phyloP scores from a whole-genome alignment of 441 rosid species.

The Gossypium laxum region DNA sequence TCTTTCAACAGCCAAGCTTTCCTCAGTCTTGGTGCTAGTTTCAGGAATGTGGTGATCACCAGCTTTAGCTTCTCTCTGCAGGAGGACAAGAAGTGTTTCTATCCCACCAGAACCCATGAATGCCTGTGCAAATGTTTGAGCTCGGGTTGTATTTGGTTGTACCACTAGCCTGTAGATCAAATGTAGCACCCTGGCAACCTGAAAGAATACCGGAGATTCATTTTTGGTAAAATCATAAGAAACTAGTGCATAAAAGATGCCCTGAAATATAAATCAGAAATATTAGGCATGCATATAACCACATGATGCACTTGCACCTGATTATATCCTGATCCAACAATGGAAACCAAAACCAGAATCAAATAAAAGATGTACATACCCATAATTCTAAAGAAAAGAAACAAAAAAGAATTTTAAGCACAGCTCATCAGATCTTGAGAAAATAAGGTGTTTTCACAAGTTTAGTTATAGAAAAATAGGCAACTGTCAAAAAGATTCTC shows the following conservation, averaged over 20 bases:
- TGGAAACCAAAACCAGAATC: background rate
- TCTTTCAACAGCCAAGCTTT: conserved; percentile 25
- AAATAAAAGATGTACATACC: background rate
- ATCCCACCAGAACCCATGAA: conserved; percentile 81
- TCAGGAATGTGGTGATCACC: conserved; percentile 51
- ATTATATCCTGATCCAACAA: conserved; percentile 8
- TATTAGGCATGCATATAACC: background rate
- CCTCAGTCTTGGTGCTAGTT: conserved; percentile 25
- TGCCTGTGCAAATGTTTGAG: conserved; percentile 69
- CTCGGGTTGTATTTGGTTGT: conserved; percentile 85
- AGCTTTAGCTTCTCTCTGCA: conserved; percentile 90
- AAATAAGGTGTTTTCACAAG: conserved; percentile 1
- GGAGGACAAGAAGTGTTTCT: conserved; percentile 91
- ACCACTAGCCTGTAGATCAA: conserved; percentile 80
- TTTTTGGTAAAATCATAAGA: conserved; percentile 12
- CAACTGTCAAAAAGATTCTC: background rate
- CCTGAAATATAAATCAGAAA: conserved; percentile 2
- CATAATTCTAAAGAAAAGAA: conserved; percentile 2
- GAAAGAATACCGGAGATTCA: conserved; percentile 22
- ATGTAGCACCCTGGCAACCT: conserved; percentile 90
- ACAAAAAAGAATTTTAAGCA: background rate
- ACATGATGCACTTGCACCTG: background rate
- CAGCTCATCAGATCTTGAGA: background rate
- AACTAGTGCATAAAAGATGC: conserved; percentile 2
- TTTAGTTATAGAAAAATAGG: background rate